Conservation (phyloP, 306 rosid species). For the Quercus alba region DNA sequence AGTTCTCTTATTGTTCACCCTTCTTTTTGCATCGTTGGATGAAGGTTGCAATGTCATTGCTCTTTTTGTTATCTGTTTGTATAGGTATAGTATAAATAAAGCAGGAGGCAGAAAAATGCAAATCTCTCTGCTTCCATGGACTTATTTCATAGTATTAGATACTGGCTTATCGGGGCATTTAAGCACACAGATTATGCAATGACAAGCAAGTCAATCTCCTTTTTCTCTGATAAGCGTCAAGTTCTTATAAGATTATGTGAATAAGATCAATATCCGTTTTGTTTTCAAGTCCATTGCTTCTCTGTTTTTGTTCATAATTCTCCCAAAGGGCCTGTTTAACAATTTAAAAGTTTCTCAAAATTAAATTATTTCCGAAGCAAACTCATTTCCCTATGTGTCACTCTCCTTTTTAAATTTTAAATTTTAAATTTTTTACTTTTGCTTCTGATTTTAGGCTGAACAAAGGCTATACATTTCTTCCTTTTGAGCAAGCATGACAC, state of each 20-base stretch:
- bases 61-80: constrained; percentile 33
- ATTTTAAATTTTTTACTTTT: too few species aligned
- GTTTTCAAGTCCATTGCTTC: background rate
- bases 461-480: too few species aligned
- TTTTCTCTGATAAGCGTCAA: background rate
- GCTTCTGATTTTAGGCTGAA: too few species aligned
- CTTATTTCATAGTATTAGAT: constrained; percentile 13
- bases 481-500: too few species aligned
- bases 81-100: constrained; percentile 48
- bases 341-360: too few species aligned
- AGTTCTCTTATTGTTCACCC: constrained; percentile 19
- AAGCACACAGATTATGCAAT: constrained; percentile 27
- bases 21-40: constrained; percentile 12
- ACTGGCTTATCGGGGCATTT: constrained; percentile 17
- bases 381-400: too few species aligned
- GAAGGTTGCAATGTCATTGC: constrained; percentile 40
- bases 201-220: constrained; percentile 23
- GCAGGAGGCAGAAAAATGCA: constrained; percentile 29
- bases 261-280: background rate
- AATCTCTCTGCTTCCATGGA: constrained; percentile 21
- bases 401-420: too few species aligned
- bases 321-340: too few species aligned
- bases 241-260: background rate
- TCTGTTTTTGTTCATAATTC: background rate
- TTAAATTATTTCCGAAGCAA: too few species aligned